A percentile compares a stretch with the other conserved stretches of the same genome.
Evolutionary conservation across 306 rosid species (phyloP).

Genomic region (Adenanthera pavonina): DNA sequence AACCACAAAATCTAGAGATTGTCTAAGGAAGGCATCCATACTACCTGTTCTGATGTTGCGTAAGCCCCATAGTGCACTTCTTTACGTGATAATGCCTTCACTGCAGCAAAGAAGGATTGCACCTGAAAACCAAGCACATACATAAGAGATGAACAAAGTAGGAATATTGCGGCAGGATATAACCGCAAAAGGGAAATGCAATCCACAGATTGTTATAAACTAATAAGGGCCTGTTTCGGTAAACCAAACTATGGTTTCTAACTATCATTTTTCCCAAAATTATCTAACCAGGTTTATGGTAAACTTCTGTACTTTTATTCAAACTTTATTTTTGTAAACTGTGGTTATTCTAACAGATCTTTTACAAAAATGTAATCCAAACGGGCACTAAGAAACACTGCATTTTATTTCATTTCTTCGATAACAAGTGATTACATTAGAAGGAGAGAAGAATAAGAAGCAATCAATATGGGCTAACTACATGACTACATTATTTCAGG

Average conservation of each 20-base stretch:
- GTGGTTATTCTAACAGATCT: no score
- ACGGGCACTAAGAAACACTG: neutral
- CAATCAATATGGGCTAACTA: neutral
- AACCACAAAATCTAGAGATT: no score
- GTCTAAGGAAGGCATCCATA: no score
- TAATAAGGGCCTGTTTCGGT: no score
- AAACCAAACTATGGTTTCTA: no score
- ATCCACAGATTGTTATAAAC: neutral
- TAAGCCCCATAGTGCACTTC: conserved; percentile 98
- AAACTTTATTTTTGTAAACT: no score
- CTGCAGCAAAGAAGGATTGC: conserved; percentile 88
- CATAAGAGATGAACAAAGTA: conserved; percentile 12
- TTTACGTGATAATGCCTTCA: conserved; percentile 89
- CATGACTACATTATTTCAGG: neutral
- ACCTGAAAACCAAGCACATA: conserved; percentile 55
- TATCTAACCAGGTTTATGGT: no score
- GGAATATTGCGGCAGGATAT: neutral
- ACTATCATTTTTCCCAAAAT: no score
- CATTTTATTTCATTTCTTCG: neutral
- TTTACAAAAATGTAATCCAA: no score
- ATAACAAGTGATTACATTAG: neutral
- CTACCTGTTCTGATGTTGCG: conserved; percentile 98
- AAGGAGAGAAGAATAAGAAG: neutral
- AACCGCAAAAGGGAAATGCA: conserved; percentile 4
- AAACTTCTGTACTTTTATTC: no score